Percentiles rank a stretch among this genome's conserved stretches.
Evolutionary conservation across 768 basidiomycete genomes (phyloP).

Genomic region (Vishniacozyma victoriae): DNA sequence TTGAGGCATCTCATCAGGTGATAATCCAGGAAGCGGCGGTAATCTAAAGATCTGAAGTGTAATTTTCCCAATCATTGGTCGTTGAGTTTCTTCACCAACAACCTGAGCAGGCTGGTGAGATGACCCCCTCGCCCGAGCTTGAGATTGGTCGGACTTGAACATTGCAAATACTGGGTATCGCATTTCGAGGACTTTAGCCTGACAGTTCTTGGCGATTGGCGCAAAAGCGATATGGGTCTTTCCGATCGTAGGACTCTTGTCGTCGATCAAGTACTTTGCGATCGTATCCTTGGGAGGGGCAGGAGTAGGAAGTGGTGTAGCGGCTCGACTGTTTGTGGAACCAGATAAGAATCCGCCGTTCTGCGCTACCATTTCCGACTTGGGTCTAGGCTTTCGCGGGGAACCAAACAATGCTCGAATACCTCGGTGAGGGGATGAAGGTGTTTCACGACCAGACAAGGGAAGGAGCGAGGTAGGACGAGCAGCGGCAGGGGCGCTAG

Average conservation of each 20-base stretch:
- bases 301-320: constrained; percentile 8
- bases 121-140: constrained; percentile 4
- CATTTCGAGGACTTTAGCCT: constrained; percentile 74
- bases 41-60: constrained; percentile 84
- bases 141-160: constrained; percentile 32
- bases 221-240: constrained; percentile 84
- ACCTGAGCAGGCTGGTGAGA: constrained; percentile 8
- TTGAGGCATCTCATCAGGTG: constrained; percentile 72
- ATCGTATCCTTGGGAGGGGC: constrained; percentile 26
- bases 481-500: constrained; percentile 52
- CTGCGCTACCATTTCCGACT: no score
- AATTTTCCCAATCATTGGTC: constrained; percentile 75
- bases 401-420: constrained; percentile 49
- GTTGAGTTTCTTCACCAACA: constrained; percentile 36
- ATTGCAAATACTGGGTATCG: constrained; percentile 47
- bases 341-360: no score
- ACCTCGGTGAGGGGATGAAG: constrained; percentile 61
- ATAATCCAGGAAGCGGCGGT: constrained; percentile 77
- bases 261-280: constrained; percentile 37
- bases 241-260: constrained; percentile 57
- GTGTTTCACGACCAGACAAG: constrained; percentile 54
- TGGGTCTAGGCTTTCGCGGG: constrained; percentile 48
- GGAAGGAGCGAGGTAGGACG: constrained; percentile 49
- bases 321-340: constrained; percentile 4
- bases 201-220: constrained; percentile 74